A percentile compares a stretch with the other conserved stretches of the same genome.
Evolutionary conservation across 1,139 yeast species (phyloP).

Genomic region (Taphrina communis): DNA sequence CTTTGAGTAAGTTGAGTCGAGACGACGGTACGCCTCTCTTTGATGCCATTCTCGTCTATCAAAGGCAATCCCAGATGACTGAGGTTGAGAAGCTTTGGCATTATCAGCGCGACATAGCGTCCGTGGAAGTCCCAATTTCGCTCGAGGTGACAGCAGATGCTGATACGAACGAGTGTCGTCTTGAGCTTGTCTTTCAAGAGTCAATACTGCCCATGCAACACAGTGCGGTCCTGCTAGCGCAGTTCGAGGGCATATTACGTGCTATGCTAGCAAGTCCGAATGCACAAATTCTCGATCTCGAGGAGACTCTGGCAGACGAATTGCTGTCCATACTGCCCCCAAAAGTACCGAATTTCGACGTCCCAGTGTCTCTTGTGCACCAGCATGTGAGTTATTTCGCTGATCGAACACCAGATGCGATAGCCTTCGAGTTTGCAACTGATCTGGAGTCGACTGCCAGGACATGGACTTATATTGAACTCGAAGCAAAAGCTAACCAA

Average conservation of each 20-base stretch:
- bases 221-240: slow-evolving; percentile 43
- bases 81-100: slow-evolving; percentile 3
- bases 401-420: slow-evolving; percentile 38
- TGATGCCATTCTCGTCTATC: slow-evolving; percentile 46
- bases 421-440: slow-evolving; percentile 46
- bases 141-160: slow-evolving; percentile 30
- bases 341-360: slow-evolving; percentile 8
- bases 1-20: slow-evolving; percentile 33
- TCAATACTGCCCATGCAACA: slow-evolving; percentile 43
- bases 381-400: slow-evolving; percentile 46
- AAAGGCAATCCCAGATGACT: slow-evolving; percentile 23
- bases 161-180: neutral
- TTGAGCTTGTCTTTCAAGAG: slow-evolving; percentile 25
- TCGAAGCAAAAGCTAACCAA: slow-evolving; percentile 45
- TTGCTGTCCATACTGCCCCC: slow-evolving; percentile 40
- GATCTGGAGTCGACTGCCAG: slow-evolving; percentile 10
- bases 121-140: slow-evolving; percentile 35
- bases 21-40: slow-evolving; percentile 33
- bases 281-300: slow-evolving; percentile 29
- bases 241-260: slow-evolving; percentile 42
- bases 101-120: slow-evolving; percentile 20
- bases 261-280: slow-evolving; percentile 39
- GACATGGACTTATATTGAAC: slow-evolving; percentile 46
- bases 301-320: slow-evolving; percentile 25
- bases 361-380: slow-evolving; percentile 42